A percentile compares a stretch with the other conserved stretches of the same genome.
Evolutionary conservation across 352 stramenopile genomes (phyloP).

Genomic region (Pythium insidiosum): DNA sequence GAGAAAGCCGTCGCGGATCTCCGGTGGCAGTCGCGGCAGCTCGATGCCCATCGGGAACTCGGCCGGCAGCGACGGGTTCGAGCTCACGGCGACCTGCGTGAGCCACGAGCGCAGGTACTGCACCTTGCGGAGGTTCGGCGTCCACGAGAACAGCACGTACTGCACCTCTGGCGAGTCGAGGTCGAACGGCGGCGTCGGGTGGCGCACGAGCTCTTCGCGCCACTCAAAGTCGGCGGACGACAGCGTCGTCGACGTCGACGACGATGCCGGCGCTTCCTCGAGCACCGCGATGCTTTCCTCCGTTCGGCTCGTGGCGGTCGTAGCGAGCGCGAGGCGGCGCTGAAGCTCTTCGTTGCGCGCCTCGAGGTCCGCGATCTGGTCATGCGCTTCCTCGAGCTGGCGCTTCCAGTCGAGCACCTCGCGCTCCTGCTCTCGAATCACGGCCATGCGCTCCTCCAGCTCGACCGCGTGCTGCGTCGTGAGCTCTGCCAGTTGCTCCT

Average conservation of each 20-base stretch:
- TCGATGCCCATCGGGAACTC: slow-evolving; percentile 65
- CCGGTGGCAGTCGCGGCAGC: slow-evolving; percentile 46
- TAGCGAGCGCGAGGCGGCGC: not conserved
- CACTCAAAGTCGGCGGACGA: no score
- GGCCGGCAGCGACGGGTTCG: slow-evolving; percentile 24
- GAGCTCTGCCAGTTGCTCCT: slow-evolving; percentile 26
- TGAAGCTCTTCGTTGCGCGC: slow-evolving; percentile 3
- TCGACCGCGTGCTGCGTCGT: slow-evolving; percentile 26
- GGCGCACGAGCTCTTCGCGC: slow-evolving; percentile 55
- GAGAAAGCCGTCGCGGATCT: slow-evolving; percentile 74
- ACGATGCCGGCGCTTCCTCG: no score
- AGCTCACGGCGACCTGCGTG: slow-evolving; percentile 26
- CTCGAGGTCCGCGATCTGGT: slow-evolving; percentile 4
- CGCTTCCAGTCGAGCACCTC: slow-evolving; percentile 32
- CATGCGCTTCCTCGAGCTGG: slow-evolving; percentile 16
- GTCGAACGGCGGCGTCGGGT: slow-evolving; percentile 68
- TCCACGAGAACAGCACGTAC: slow-evolving; percentile 61
- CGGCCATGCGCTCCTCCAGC: slow-evolving; percentile 41
- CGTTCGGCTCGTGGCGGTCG: no score
- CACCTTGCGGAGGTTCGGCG: slow-evolving; percentile 52
- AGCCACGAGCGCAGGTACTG: slow-evolving; percentile 68
- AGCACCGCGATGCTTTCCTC: not conserved
- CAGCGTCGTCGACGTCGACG: not conserved
- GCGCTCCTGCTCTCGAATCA: slow-evolving; percentile 54
- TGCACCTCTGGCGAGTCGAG: slow-evolving; percentile 68